Evolutionary conservation across 2,329 filamentous ascomycete genomes (phyloP).

Genomic region (Aspergillus novofumigatus): DNA sequence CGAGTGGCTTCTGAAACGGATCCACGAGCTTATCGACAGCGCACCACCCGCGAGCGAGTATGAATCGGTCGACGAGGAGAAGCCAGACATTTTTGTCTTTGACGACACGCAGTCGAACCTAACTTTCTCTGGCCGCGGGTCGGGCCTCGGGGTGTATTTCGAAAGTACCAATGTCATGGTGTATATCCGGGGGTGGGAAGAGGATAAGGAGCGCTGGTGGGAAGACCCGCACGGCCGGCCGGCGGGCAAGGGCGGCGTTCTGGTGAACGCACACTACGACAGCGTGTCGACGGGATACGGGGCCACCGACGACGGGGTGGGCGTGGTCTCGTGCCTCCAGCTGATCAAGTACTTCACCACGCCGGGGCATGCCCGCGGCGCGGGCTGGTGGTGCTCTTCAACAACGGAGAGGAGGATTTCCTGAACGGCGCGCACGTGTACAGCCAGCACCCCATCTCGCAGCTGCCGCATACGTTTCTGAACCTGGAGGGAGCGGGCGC

Average conservation of each 20-base stretch:
- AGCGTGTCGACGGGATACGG: conserved; percentile 89
- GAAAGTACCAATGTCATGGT: conserved; percentile 90
- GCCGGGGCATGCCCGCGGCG: conserved; percentile 65
- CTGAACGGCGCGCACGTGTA: conserved; percentile 84
- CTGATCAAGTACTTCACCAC: conserved; percentile 81
- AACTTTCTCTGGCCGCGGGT: conserved; percentile 56
- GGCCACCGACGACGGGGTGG: conserved; percentile 90
- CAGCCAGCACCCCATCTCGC: conserved; percentile 73
- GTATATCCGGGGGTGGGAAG: conserved; percentile 78
- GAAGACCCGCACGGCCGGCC: conserved; percentile 46
- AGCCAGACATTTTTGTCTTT: conserved; percentile 57
- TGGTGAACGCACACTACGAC: conserved; percentile 95
- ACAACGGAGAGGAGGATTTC: conserved; percentile 94
- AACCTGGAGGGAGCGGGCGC: conserved; percentile 95
- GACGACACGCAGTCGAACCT: conserved; percentile 76
- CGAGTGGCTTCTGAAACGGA: conserved; percentile 67
- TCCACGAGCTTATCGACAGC: conserved; percentile 63
- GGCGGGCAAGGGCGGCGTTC: conserved; percentile 66
- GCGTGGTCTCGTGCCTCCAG: conserved; percentile 80
- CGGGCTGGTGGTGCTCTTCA: conserved; percentile 80
- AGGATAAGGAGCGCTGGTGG: conserved; percentile 73
- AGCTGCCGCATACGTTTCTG: conserved; percentile 79
- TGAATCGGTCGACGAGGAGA: conserved; percentile 16
- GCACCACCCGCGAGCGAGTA: conserved; percentile 43
- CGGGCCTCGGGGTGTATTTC: conserved; percentile 65